Evolutionary conservation across 805 yeast species (phyloP).

Genomic region (Middelhovenomyces tepae): DNA sequence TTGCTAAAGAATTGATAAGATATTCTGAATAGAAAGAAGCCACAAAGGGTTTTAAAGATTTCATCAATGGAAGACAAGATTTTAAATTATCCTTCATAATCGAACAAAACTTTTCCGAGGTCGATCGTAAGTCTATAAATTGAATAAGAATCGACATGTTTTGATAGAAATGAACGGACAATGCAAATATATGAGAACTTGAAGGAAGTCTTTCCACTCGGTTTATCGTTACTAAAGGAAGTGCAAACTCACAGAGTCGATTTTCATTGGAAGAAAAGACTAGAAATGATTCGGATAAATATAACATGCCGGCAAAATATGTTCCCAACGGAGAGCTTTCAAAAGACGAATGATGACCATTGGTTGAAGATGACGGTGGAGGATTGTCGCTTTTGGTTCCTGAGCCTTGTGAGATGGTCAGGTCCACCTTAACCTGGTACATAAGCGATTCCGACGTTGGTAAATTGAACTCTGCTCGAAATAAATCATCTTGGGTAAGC

Average conservation of each 20-base stretch:
- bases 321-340: constrained; percentile 12
- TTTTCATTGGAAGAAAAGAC: constrained; percentile 67
- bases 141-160: constrained; percentile 57
- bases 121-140: constrained; percentile 69
- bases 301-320: constrained; percentile 54
- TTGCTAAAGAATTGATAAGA: constrained; percentile 39
- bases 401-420: constrained; percentile 10
- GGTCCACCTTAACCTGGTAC: constrained; percentile 20
- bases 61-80: constrained; percentile 54
- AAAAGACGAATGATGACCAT: not conserved
- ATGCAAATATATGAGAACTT: constrained; percentile 65
- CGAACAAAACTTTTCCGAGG: constrained; percentile 73
- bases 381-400: too few relatives aligned
- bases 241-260: constrained; percentile 53
- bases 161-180: constrained; percentile 60
- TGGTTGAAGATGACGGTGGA: too few relatives aligned
- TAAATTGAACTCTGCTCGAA: constrained; percentile 56
- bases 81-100: constrained; percentile 52
- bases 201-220: constrained; percentile 83
- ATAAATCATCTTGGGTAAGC: constrained; percentile 58
- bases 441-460: constrained; percentile 64
- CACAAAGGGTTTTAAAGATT: constrained; percentile 52
- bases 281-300: constrained; percentile 64
- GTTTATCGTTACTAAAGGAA: constrained; percentile 71
- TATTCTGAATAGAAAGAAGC: constrained; percentile 79